phyloP scores from a whole-genome alignment of 768 basidiomycete species.

The Auricularia cornea region DNA sequence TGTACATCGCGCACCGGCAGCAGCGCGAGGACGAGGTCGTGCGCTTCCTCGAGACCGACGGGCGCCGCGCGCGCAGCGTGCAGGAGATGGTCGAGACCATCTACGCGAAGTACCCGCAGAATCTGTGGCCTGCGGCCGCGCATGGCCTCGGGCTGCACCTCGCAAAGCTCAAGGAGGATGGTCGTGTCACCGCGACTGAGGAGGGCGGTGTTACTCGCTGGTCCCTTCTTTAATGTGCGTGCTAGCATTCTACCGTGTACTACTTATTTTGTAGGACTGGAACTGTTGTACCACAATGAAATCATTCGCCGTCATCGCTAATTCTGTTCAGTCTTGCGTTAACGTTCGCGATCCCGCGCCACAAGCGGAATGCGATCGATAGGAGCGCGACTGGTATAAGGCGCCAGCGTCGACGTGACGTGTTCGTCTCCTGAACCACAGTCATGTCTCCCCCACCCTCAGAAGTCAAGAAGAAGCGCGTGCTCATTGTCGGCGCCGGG shows the following conservation, averaged over 20 bases:
- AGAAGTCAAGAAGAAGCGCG: not conserved
- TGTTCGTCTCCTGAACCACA: not conserved
- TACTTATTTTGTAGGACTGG: not conserved
- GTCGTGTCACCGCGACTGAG: slow-evolving; percentile 39
- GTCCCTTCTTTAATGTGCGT: not conserved
- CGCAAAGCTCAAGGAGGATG: slow-evolving; percentile 61
- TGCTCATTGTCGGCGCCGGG: not conserved
- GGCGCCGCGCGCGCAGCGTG: slow-evolving; percentile 42
- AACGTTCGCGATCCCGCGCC: too few relatives aligned
- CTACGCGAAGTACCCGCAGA: slow-evolving; percentile 65
- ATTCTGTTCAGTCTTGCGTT: too few relatives aligned
- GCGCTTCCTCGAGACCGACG: slow-evolving; percentile 32
- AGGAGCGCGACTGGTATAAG: not conserved
- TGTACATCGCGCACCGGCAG: slow-evolving; percentile 73
- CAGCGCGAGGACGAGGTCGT: slow-evolving; percentile 78
- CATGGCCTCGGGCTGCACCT: slow-evolving; percentile 62
- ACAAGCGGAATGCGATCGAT: too few relatives aligned
- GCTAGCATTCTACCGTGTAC: not conserved
- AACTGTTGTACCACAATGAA: too few relatives aligned
- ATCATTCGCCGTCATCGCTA: too few relatives aligned
- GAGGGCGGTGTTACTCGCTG: slow-evolving; percentile 41
- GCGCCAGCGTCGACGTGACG: not conserved
- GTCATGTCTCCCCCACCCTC: not conserved
- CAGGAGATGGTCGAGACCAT: slow-evolving; percentile 57
- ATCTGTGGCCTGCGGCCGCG: slow-evolving; percentile 67